Evolutionary conservation across 2,329 filamentous ascomycete species (phyloP).

Genomic region (Didymellaceae sp.): DNA sequence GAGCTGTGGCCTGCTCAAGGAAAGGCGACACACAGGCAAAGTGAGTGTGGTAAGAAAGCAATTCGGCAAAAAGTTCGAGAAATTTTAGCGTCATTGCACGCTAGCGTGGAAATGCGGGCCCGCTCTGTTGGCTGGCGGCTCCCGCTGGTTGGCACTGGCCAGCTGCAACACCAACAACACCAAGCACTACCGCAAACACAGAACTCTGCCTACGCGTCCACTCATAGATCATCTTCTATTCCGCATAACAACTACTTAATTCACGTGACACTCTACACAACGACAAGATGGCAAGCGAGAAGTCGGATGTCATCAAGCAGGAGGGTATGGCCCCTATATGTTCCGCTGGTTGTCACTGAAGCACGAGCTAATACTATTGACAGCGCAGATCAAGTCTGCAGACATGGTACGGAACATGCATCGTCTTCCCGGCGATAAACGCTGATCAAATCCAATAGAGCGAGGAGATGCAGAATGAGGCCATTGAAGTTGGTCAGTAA

Average conservation of each 20-base stretch:
- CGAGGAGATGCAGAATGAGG: conserved; percentile 96
- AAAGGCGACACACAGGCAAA: conserved; percentile 10
- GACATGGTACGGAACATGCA: conserved; percentile 79
- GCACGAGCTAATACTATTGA: conserved; percentile 37
- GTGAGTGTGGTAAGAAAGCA: conserved; percentile 13
- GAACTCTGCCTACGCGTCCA: conserved; percentile 12
- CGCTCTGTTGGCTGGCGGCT: conserved; percentile 10
- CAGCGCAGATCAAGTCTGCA: conserved; percentile 96
- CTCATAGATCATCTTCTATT: neutral
- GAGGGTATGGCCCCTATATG: conserved; percentile 55
- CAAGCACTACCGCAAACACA: conserved; percentile 24
- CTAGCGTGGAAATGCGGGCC: conserved; percentile 16
- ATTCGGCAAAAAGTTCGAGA: conserved; percentile 14
- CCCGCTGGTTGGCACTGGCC: conserved; percentile 14
- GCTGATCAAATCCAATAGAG: conserved; percentile 63
- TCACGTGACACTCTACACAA: neutral
- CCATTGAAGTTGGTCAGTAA: conserved; percentile 87
- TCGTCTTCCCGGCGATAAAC: neutral
- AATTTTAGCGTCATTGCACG: conserved; percentile 19
- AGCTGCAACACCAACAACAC: conserved; percentile 12
- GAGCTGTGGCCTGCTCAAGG: conserved; percentile 27
- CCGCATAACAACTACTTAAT: neutral
- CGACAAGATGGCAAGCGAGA: conserved; percentile 54
- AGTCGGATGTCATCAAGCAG: conserved; percentile 67
- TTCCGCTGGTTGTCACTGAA: conserved; percentile 9